phyloP scores from a whole-genome alignment of 2,329 filamentous ascomycete genomes.

The Thermothelomyces thermophilus region DNA sequence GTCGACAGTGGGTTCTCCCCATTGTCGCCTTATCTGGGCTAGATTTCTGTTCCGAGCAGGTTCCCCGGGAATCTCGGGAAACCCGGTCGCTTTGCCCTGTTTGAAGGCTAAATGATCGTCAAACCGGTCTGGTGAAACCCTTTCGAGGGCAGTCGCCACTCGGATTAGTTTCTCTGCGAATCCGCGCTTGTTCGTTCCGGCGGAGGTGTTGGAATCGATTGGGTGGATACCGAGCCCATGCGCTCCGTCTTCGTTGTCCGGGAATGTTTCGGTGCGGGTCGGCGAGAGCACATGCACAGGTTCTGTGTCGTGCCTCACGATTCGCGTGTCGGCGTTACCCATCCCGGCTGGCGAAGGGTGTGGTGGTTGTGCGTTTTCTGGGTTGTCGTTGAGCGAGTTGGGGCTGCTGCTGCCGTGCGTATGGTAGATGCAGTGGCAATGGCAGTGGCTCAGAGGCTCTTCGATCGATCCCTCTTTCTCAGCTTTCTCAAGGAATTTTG shows the following conservation, averaged over 20 bases:
- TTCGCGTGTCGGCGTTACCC: neutral
- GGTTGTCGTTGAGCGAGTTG: neutral
- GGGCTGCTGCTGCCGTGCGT: conserved; percentile 2
- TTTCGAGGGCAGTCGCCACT: conserved; percentile 41
- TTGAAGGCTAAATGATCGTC: conserved; percentile 43
- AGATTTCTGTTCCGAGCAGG: conserved; percentile 37
- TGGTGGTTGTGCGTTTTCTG: neutral
- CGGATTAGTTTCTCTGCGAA: conserved; percentile 38
- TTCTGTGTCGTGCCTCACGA: neutral
- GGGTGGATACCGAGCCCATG: conserved; percentile 2
- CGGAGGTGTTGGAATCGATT: conserved; percentile 4
- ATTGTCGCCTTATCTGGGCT: conserved; percentile 34
- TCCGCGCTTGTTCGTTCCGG: conserved; percentile 24
- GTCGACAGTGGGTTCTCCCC: conserved; percentile 31
- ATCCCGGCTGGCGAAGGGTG: neutral
- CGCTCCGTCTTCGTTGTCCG: neutral
- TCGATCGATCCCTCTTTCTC: conserved; percentile 10
- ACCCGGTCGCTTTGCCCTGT: conserved; percentile 40
- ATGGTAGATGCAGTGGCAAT: conserved; percentile 18
- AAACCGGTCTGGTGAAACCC: conserved; percentile 40
- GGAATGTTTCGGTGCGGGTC: neutral
- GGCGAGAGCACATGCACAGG: neutral
- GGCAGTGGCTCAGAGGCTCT: conserved; percentile 19
- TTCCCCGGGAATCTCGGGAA: conserved; percentile 52
- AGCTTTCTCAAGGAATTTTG: conserved; percentile 28